Base-by-base conservation (phyloP, 1,284 basidiomycete genomes). In the Uromyces viciae-fabae region DNA sequence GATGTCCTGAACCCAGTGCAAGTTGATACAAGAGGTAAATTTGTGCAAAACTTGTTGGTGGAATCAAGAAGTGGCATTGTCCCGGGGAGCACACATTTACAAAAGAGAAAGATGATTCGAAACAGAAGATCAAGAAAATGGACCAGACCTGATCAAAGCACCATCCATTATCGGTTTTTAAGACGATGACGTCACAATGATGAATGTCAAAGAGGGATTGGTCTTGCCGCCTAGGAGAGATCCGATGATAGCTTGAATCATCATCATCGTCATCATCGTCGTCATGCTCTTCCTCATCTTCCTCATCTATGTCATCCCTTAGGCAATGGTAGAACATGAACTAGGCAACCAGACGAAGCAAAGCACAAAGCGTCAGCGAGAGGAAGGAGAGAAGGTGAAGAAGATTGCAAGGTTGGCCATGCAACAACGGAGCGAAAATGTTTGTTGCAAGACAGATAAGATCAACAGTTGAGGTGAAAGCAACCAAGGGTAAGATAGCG, bases 61-160 rank as follows among this genome's bases (percentile, higher is more conserved):
- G n/a, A n/a, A n/a, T n/a, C n/a, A n/a, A 52, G n/a, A 52, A 15
- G 49, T 52, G 14, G 49, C 49, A n/a, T n/a, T n/a, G n/a, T n/a
- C n/a, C 49, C 14, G 49, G 49, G 14, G 15, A 52, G 49, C 49
- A 15, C 14, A 52, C 14, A 52, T 15, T 15, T 52, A n/a, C 14
- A 52, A 15, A 22, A 43, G 4, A 33, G 33, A 2, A 17, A 66
- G 25, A 25, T n/a, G 68, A 52, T 14, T 4, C 3, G 56, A 76
- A 15, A 64, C 25, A 62, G 40, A n/a, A 46, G 28, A 49, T 14
- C 33, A n/a, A 60, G 2, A 14, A 49, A 62, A 28, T n/a, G 19
- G n/a, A 68, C 54, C 75, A 49, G 43, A 69, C 75, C 64, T 78
- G 75, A 78, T 78, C 75, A 69, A 78, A 78, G 64, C 64, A 78